phyloP scores from a whole-genome alignment of 1,284 basidiomycete genomes.

The Cryptococcus amylolentus region DNA sequence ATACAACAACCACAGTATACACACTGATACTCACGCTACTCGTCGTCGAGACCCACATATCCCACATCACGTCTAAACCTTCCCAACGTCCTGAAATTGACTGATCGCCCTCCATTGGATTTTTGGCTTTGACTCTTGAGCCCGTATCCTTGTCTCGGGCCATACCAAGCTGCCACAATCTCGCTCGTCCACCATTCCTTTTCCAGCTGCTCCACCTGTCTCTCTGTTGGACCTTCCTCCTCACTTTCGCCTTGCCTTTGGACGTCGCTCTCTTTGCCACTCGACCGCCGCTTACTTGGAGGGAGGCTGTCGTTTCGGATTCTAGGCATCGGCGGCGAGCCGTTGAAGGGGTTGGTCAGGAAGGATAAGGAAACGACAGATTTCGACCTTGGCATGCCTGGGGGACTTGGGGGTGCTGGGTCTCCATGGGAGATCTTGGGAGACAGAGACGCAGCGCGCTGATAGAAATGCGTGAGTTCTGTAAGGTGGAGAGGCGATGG shows the following conservation, averaged over 20 bases:
- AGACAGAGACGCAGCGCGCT: constrained; percentile 1
- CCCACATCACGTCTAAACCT: constrained; percentile 7
- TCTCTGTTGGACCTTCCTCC: background rate
- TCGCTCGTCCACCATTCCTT: constrained; percentile 29
- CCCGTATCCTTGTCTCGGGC: constrained; percentile 14
- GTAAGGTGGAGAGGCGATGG: constrained; percentile 10
- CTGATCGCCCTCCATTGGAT: background rate
- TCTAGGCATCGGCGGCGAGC: background rate
- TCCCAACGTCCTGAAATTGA: background rate
- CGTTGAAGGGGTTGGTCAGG: background rate
- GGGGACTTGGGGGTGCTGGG: background rate
- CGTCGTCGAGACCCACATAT: constrained; percentile 1
- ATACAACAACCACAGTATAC: background rate
- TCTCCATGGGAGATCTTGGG: background rate
- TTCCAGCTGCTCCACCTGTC: constrained; percentile 17
- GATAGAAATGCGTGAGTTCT: constrained; percentile 9
- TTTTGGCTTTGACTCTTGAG: background rate
- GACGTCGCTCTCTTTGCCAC: background rate
- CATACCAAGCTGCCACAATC: constrained; percentile 30
- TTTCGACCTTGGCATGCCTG: background rate
- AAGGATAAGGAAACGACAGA: background rate
- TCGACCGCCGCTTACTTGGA: background rate
- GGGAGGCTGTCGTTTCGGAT: background rate
- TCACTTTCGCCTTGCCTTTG: background rate
- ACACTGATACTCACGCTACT: background rate